These are phyloP conservation scores for Phytophthora ohioensis DNA, from an alignment of 352 stramenopile species.

Conservation along the genomic window DNA sequence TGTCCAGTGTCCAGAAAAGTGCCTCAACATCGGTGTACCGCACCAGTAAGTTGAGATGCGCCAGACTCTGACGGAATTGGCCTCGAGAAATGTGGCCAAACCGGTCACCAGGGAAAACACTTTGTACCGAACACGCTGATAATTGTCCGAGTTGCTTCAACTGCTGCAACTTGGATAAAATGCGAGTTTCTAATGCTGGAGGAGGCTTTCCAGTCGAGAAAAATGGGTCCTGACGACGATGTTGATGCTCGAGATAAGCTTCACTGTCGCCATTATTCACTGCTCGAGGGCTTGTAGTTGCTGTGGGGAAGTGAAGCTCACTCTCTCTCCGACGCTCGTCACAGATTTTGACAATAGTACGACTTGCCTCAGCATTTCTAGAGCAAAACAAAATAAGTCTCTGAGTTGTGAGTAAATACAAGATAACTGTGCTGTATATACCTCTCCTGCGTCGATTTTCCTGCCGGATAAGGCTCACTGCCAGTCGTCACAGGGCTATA, in stretches of 20 bases:
- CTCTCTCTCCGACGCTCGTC: constrained; percentile 73
- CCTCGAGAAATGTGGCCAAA: constrained; percentile 76
- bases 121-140: constrained; percentile 56
- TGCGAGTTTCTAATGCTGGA: constrained; percentile 57
- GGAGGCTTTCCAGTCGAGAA: constrained; percentile 47
- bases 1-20: constrained; percentile 82
- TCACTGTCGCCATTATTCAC: constrained; percentile 20
- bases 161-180: constrained; percentile 69
- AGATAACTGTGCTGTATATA: constrained; percentile 17
- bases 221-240: constrained; percentile 44
- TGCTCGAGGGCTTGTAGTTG: constrained; percentile 19
- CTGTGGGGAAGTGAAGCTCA: constrained; percentile 50
- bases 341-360: constrained; percentile 71
- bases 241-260: constrained; percentile 36
- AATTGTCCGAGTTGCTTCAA: constrained; percentile 72
- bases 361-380: constrained; percentile 72
- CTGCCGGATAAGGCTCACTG: constrained; percentile 46
- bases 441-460: constrained; percentile 82
- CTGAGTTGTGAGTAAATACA: background rate
- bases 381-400: constrained; percentile 8
- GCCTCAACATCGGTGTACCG: constrained; percentile 76
- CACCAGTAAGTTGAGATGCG: constrained; percentile 66
- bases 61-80: constrained; percentile 78
- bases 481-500: constrained; percentile 34
- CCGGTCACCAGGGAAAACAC: constrained; percentile 73